Conservation (phyloP, 495 filamentous ascomycete genomes). For the Trichocladium antarcticum region DNA sequence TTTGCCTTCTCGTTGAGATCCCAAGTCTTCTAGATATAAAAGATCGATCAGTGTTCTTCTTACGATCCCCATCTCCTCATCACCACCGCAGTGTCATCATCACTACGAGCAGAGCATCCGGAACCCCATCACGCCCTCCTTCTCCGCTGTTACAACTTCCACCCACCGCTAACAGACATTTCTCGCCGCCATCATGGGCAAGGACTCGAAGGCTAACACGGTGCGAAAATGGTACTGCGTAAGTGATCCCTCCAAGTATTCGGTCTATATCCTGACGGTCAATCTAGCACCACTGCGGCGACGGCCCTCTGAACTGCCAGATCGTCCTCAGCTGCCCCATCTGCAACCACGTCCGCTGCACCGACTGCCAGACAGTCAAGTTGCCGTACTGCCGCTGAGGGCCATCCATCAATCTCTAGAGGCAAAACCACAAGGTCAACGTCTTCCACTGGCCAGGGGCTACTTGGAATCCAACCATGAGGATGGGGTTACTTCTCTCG, state of each 20-base stretch:
- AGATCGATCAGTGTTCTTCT: neutral
- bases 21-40: neutral
- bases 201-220: neutral
- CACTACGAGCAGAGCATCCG: neutral
- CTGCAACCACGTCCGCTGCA: neutral
- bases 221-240: conserved; percentile 8
- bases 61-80: neutral
- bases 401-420: neutral
- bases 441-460: too few species aligned
- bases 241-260: neutral
- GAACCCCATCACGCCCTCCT: neutral
- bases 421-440: too few species aligned
- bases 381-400: neutral
- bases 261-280: neutral
- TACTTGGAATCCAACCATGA: too few species aligned
- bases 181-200: neutral
- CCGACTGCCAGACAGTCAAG: neutral
- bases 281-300: conserved; percentile 1
- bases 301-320: conserved; percentile 1
- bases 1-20: neutral
- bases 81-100: neutral
- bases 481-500: neutral
- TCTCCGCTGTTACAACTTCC: neutral
- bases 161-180: neutral
- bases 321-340: neutral